These are phyloP conservation scores for Cordyceps cateniannulata DNA, from an alignment of 2,329 filamentous ascomycete species.

Conservation along the genomic window DNA sequence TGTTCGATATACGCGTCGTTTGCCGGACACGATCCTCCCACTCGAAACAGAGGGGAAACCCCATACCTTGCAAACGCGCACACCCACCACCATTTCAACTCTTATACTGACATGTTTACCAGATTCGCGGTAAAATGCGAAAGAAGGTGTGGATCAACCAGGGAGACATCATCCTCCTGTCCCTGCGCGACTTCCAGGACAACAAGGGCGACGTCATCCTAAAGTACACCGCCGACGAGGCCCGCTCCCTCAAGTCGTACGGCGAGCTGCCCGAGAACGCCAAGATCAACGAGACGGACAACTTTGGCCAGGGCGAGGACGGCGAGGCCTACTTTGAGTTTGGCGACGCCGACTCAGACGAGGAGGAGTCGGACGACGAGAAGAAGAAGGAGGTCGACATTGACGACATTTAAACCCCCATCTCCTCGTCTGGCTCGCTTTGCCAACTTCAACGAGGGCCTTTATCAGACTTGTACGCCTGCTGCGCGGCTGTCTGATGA, in stretches of 20 bases:
- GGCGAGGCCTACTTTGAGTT: slow-evolving; percentile 98
- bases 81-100: no score
- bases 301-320: slow-evolving; percentile 83
- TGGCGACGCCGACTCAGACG: slow-evolving; percentile 75
- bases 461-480: neutral
- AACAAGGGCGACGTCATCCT: slow-evolving; percentile 95
- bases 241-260: slow-evolving; percentile 90
- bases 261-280: slow-evolving; percentile 94
- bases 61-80: neutral
- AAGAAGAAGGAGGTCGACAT: slow-evolving; percentile 78
- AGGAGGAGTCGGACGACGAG: slow-evolving; percentile 46
- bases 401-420: slow-evolving; percentile 72
- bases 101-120: slow-evolving; percentile 49
- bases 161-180: slow-evolving; percentile 86
- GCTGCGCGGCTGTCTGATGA: neutral
- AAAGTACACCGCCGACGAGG: slow-evolving; percentile 95
- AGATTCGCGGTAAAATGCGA: slow-evolving; percentile 81
- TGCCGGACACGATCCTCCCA: no score
- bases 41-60: no score
- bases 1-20: neutral
- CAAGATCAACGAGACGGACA: slow-evolving; percentile 99
- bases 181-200: slow-evolving; percentile 87
- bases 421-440: neutral
- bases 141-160: slow-evolving; percentile 99
- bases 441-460: no score